Base-by-base conservation (phyloP, 2,329 filamentous ascomycete genomes). In the Tolypocladium sp. region DNA sequence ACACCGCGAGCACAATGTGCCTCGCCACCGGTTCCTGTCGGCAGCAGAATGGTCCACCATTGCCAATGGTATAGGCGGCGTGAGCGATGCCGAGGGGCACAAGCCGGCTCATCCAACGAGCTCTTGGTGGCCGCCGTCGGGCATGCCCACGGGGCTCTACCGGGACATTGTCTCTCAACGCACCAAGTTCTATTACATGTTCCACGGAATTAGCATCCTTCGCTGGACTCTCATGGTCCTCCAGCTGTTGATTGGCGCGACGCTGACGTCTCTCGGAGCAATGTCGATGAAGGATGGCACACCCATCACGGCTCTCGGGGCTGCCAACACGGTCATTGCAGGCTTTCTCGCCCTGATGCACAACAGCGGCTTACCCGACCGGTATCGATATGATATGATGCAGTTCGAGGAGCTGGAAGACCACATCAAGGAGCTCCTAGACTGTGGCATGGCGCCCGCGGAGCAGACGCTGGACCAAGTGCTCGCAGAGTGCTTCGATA, bases 331-430 rank as follows among this genome's bases (percentile, higher is more conserved):
- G 0, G 67, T 80, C 58, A 71, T 76, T 46, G 77, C 80, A 9
- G 80, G 80, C 2, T 64, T 82, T 8, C 71, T 83, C 5, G 80
- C 79, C 3, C 70, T 82, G 20, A 64, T 83, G 59, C 79, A 82
- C 68, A 82, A 82, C 65, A 82, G 78, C 60, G 80, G 80, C 1
- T 65, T 83, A 22, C 80, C 80, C 2, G 78, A 82, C 61, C 70
- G 79, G 9, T 82, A 82, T 62, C 74, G 79, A 35, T 76, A 75
- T 56, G 74, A 82, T 64, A 76, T 75, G 63, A 73, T 75, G 35
- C 78, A 82, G 64, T 82, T 81, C 64, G 72, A 73, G 57, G 73
- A 76, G 44, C 70, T 82, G 35, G 79, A 82, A 63, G 78, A 82
- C 60, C 73, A 77, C 63, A 73, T 83, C 64, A 79, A 78, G 65